Percentiles rank a stretch among this genome's conserved stretches.
These are phyloP conservation scores for Rhododendron vialii DNA, from an alignment of 148 eudicot genomes.

Conservation along the genomic window DNA sequence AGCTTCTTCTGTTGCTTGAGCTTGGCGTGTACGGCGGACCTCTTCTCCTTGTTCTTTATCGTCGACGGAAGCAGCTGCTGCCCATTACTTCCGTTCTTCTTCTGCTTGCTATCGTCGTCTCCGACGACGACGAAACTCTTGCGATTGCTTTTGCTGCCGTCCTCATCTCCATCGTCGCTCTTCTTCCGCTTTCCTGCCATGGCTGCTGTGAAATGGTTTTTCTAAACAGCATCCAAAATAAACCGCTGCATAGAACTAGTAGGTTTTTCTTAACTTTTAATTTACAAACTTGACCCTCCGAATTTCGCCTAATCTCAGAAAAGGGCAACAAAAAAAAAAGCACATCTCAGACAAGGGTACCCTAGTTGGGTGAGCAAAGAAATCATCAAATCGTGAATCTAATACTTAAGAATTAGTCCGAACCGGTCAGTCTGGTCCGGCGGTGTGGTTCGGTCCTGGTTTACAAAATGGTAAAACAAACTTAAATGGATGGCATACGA, in stretches of 20 bases:
- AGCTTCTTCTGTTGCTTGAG: conserved; percentile 70
- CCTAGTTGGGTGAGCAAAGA: no score
- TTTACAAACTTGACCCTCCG: not conserved
- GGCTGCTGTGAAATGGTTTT: not conserved
- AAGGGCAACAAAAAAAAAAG: not conserved
- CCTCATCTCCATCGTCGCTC: conserved; percentile 13
- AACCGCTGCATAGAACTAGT: not conserved
- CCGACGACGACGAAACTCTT: not conserved
- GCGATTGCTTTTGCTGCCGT: conserved; percentile 5
- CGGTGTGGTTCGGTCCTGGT: no score
- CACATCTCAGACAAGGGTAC: no score
- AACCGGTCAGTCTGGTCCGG: no score
- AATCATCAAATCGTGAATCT: no score
- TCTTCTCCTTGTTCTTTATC: conserved; percentile 81
- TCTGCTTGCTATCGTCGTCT: conserved; percentile 6
- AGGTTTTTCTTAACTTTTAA: not conserved
- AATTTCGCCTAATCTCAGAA: not conserved
- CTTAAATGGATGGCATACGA: no score
- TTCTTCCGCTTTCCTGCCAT: conserved; percentile 24
- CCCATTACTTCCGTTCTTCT: conserved; percentile 18
- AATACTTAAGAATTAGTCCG: no score
- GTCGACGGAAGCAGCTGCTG: conserved; percentile 60
- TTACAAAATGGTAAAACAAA: no score
- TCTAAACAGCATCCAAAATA: not conserved
- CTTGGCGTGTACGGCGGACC: conserved; percentile 73